Evolutionary conservation across 2,329 filamentous ascomycete species (phyloP), one percentile per base, ranked within the genome.

Genomic region (Peltaster fructicola): DNA sequence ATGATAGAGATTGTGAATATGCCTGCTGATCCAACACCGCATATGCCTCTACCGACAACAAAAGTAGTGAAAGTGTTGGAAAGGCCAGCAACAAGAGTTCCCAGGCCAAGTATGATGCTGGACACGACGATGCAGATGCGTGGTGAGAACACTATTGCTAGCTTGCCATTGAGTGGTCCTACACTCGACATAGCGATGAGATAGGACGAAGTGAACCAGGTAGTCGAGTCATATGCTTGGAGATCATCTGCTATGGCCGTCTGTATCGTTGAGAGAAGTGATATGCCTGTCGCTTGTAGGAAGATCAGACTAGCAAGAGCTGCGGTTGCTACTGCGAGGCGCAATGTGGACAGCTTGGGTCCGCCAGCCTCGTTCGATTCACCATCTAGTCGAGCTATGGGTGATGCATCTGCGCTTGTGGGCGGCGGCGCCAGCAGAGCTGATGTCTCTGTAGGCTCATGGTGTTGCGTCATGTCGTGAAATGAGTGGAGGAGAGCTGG

Each of bases 171-270:
- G 2, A 90, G 49, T 1, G 80, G 78, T 0, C 73, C 66, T 8
- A 77, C 50, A 24, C 61, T 64, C 15, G 60, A 61, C 46, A 60
- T 52, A 13, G 58, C 54, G 25, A 79, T 63, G 61, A 88, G 59
- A 44, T 80, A 90, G 3, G 73, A 61, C 15, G 75, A 79, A 6
- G 75, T 81, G 45, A 88, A 81, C 79, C 79, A 90, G 48, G 69
- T 76, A 17, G 70, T 71, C 27, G 69, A 57, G 28, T 72, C 68
- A 40, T 80, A 82, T 2, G 76, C 68, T 48, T 78, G 61, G 2
- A 90, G 57, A 35, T 85, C 78, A 6, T 63, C 64, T 2, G 79
- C 78, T 35, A 90, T 79, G 24, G 61, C 60, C 6, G 73, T 78
- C 51, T 88, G 80, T 2, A 75, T 77, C 28, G 81, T 84, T 5